These are phyloP conservation scores for Vaccinium corymbosum DNA, from an alignment of 148 eudicot species.

Conservation along the genomic window DNA sequence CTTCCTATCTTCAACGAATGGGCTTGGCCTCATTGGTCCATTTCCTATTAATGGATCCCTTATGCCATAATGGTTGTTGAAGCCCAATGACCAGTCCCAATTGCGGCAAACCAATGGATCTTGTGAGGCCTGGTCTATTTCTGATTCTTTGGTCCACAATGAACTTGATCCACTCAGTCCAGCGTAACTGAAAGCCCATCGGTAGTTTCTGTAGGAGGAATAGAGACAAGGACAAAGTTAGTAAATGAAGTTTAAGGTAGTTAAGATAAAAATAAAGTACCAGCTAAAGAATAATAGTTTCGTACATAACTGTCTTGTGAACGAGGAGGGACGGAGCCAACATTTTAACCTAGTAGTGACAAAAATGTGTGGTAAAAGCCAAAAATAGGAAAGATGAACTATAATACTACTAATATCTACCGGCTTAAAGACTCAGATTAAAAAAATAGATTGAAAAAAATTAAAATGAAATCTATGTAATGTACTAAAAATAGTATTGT, in stretches of 20 bases:
- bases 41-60: background rate
- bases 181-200: slow-evolving; percentile 5
- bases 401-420: too few relatives aligned
- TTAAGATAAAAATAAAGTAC: too few relatives aligned
- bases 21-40: slow-evolving; percentile 25
- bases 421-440: too few relatives aligned
- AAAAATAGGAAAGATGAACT: too few relatives aligned
- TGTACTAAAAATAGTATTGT: too few relatives aligned
- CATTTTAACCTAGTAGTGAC: too few relatives aligned
- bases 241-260: background rate
- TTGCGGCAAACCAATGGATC: background rate
- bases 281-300: too few relatives aligned
- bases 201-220: background rate
- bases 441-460: too few relatives aligned
- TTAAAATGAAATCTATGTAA: too few relatives aligned
- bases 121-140: background rate
- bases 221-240: background rate
- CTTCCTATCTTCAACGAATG: slow-evolving; percentile 31
- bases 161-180: slow-evolving; percentile 8
- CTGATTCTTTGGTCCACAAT: slow-evolving; percentile 12
- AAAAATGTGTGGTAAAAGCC: too few relatives aligned
- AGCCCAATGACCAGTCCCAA: slow-evolving; percentile 5
- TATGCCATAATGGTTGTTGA: background rate
- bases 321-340: too few relatives aligned
- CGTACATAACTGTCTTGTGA: too few relatives aligned